Evolutionary conservation across 805 yeast genomes (phyloP).

Genomic region (Saccharomycopsis amapae): DNA sequence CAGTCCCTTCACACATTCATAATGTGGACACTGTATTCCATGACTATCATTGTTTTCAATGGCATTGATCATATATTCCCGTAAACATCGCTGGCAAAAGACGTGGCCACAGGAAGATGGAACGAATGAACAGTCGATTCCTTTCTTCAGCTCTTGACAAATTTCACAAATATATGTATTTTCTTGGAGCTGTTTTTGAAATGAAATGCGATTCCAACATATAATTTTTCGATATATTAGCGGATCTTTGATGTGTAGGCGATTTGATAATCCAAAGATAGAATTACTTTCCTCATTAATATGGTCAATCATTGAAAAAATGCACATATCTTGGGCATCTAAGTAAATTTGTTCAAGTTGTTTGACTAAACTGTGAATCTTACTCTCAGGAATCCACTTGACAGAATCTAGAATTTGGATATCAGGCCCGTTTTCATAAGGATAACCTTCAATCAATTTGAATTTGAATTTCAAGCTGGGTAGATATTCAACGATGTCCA

Average conservation of each 20-base stretch:
- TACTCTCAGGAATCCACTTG: not conserved
- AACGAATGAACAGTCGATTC: not conserved
- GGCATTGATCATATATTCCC: not conserved
- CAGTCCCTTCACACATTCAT: not conserved
- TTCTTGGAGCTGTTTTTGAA: no score
- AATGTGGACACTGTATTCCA: not conserved
- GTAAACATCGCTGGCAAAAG: not conserved
- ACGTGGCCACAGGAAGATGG: not conserved
- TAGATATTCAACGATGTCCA: not conserved
- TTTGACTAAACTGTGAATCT: not conserved
- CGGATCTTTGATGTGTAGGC: not conserved
- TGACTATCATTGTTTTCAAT: not conserved
- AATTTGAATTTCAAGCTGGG: not conserved
- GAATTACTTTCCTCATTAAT: not conserved
- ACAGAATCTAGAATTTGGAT: no score
- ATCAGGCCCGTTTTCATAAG: not conserved
- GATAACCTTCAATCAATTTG: not conserved
- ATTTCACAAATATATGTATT: not conserved
- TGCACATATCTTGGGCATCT: not conserved
- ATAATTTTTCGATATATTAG: not conserved
- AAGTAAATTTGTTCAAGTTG: no score
- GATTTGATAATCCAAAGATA: not conserved
- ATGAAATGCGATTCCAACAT: not conserved
- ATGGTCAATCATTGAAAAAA: not conserved
- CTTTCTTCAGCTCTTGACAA: not conserved